phyloP scores from a whole-genome alignment of 2,329 filamentous ascomycete species.

The Aspergillus aculeatus region DNA sequence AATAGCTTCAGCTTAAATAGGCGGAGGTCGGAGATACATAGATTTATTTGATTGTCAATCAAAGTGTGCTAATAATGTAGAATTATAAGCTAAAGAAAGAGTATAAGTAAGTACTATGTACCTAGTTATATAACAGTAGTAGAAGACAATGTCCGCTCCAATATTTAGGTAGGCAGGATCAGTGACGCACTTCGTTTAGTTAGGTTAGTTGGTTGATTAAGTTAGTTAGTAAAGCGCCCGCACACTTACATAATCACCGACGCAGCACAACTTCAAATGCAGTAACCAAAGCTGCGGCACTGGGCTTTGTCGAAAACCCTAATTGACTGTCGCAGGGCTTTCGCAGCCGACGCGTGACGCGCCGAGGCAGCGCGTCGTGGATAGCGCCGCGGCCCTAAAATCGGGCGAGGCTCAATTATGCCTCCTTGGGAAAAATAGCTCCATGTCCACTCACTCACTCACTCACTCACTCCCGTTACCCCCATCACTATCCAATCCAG shows the following conservation, averaged over 20 bases:
- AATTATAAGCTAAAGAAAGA: no score
- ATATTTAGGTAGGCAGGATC: background rate
- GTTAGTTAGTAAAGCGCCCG: no score
- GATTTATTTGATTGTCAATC: no score
- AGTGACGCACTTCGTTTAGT: conserved; percentile 3
- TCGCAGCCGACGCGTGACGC: conserved; percentile 11
- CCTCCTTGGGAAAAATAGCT: conserved; percentile 17
- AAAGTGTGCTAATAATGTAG: no score
- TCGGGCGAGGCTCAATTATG: conserved; percentile 17
- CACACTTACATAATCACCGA: no score
- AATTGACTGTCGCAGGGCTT: no score
- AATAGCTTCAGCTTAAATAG: background rate
- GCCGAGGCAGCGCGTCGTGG: conserved; percentile 11
- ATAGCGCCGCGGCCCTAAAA: conserved; percentile 7
- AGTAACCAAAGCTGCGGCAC: no score
- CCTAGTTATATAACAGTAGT: background rate
- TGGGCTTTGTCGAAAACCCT: no score
- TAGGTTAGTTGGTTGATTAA: background rate
- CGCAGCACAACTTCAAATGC: no score
- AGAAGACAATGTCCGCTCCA: background rate
- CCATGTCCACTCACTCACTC: background rate
- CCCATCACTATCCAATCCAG: background rate
- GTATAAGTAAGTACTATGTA: no score
- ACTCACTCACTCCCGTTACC: background rate
- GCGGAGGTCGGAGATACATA: background rate